Evolutionary conservation across 129 eudicot genomes (phyloP), one percentile per base, ranked within the genome.

Genomic region (Solidago caesia): DNA sequence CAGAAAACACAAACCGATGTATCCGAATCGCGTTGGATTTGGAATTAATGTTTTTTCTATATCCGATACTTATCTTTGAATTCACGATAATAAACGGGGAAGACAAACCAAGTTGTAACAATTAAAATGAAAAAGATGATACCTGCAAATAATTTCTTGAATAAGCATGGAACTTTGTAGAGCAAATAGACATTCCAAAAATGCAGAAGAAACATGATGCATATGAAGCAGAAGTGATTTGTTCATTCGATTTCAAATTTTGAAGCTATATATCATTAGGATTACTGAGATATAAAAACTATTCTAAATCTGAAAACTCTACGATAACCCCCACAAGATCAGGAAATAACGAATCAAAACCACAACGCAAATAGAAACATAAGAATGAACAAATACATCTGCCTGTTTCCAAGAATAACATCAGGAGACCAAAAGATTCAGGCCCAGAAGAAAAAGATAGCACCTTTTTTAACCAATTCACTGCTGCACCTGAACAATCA

Each of bases 341-440:
- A 7, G 58, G 49, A 73, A 16, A 75, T 41, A 44, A 64, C 57
- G 65, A 67, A 57, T 68, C 69, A 81, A 82, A 81, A 75, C 79
- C 81, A 82, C 48, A 66, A 77, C 75, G 71, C 76, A 53, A 79
- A 73, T 72, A 66, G 55, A 79, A 73, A 73, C 83, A 66, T 73
- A 73, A 73, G 85, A 85, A 83, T 87, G 74, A 87, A 90, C 69
- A 75, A 87, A 90, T 81, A 75, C 88, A 85, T 85, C 88, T 27
- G 67, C 77, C 66, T 60, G 73, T 74, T 68, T 59, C 77, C 83
- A 63, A 55, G 81, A 74, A 69, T 67, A 67, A 61, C 81, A 77
- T 58, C 81, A 68, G 67, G 72, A 71, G 76, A 72, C 71, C 75
- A 79, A 39, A 82, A 74, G 68, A 64, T 68, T 73, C 81, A 68